These are phyloP conservation scores for Zymoseptoria crescenta DNA, from an alignment of 2,329 filamentous ascomycete species.

Conservation along the genomic window DNA sequence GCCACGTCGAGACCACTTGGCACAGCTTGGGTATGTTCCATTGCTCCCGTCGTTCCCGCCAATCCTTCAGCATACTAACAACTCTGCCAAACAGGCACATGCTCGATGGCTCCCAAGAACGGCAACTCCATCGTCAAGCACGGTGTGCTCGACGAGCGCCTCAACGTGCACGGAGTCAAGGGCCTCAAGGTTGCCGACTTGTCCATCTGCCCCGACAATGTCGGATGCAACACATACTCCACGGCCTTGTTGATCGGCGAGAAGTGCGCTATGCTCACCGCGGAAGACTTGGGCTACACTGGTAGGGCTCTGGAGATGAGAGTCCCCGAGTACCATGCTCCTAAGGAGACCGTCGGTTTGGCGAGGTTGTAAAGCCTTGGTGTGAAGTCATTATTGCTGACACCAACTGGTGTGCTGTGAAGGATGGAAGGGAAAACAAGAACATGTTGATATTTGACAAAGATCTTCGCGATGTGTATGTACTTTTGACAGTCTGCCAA, in stretches of 20 bases:
- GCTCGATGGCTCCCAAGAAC: constrained; percentile 67
- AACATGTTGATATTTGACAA: too few relatives aligned
- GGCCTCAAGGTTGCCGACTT: constrained; percentile 71
- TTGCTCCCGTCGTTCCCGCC: neutral
- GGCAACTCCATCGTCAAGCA: constrained; percentile 76
- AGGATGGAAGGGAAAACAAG: too few relatives aligned
- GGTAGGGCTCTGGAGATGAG: constrained; percentile 70
- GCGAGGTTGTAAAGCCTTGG: constrained; percentile 32
- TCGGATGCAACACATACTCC: constrained; percentile 55
- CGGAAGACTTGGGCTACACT: constrained; percentile 66
- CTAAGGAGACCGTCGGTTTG: constrained; percentile 37
- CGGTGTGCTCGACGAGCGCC: constrained; percentile 66
- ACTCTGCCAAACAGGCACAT: constrained; percentile 44
- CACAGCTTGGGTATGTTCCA: constrained; percentile 42
- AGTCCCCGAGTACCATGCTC: constrained; percentile 46
- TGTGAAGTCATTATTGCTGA: neutral
- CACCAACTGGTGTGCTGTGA: too few relatives aligned
- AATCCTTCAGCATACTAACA: neutral
- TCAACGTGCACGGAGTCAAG: constrained; percentile 71
- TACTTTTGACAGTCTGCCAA: too few relatives aligned
- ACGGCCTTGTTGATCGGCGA: constrained; percentile 69
- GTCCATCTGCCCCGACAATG: constrained; percentile 70
- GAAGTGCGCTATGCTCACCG: constrained; percentile 62
- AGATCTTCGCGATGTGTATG: too few relatives aligned
- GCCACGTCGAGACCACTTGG: constrained; percentile 71